Evolutionary conservation across 2,329 filamentous ascomycete species (phyloP).

Genomic region (Sarocladium kiliense): DNA sequence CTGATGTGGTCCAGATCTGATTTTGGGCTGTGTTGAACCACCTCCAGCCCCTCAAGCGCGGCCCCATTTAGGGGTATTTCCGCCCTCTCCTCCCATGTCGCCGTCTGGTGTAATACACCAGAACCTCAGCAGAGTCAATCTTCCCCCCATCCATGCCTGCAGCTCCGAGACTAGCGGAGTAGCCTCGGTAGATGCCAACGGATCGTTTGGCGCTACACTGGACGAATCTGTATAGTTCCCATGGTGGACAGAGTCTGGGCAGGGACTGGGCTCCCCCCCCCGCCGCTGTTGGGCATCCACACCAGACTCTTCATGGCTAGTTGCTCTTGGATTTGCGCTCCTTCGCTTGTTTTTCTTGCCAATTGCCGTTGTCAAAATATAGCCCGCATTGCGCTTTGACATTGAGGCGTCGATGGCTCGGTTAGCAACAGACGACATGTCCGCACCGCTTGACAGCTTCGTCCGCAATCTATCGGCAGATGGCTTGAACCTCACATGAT

Average conservation of each 20-base stretch:
- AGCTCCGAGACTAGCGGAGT: not conserved
- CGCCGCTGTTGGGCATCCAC: not conserved
- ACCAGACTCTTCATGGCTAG: not conserved
- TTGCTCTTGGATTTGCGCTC: not conserved
- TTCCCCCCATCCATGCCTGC: not conserved
- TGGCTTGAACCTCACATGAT: no score
- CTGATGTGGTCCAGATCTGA: not conserved
- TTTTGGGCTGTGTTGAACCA: no score
- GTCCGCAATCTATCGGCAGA: no score
- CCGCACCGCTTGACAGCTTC: not conserved
- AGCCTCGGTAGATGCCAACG: slow-evolving; percentile 1
- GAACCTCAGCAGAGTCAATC: not conserved
- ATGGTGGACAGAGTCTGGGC: not conserved
- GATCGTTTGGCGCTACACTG: not conserved
- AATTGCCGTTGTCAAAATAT: not conserved
- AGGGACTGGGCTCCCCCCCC: not conserved
- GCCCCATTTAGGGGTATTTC: no score
- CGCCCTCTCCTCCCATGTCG: no score
- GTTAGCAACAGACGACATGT: not conserved
- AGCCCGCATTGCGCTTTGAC: not conserved
- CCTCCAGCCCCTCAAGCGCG: no score
- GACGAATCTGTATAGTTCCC: not conserved
- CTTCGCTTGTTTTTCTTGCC: no score
- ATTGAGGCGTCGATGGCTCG: not conserved
- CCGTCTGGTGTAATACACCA: no score